Percentiles rank a stretch among this genome's conserved stretches.
Conservation (phyloP, 768 basidiomycete species). For the Plicaturopsis crispa region DNA sequence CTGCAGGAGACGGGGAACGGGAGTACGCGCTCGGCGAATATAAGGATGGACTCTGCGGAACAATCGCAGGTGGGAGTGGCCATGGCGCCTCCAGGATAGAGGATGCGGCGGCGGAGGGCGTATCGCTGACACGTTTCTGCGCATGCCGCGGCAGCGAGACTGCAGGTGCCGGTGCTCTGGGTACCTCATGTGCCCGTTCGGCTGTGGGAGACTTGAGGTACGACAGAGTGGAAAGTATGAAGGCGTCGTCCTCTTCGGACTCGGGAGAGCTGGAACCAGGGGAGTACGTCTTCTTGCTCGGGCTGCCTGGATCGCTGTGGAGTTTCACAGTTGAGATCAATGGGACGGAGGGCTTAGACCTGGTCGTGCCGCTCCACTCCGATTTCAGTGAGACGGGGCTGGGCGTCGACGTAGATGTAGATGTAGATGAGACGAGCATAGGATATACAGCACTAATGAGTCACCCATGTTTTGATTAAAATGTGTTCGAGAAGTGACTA, state of each 20-base stretch:
- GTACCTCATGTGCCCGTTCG: conserved; percentile 34
- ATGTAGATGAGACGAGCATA: conserved; percentile 11
- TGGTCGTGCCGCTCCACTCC: conserved; percentile 43
- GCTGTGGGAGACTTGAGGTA: conserved; percentile 40
- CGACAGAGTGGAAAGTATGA: conserved; percentile 34
- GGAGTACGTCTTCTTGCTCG: conserved; percentile 17
- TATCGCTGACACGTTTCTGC: conserved; percentile 4
- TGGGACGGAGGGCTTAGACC: conserved; percentile 23
- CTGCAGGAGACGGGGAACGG: conserved; percentile 16
- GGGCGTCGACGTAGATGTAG: conserved; percentile 13
- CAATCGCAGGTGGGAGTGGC: conserved; percentile 27
- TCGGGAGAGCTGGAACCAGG: conserved; percentile 5
- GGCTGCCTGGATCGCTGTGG: too few relatives aligned
- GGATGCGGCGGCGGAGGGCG: conserved; percentile 11
- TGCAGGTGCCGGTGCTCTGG: conserved; percentile 16
- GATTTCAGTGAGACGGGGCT: conserved; percentile 32
- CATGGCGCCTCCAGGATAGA: conserved; percentile 31
- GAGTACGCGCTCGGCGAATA: not conserved
- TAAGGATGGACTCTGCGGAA: conserved; percentile 3
- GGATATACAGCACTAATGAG: conserved; percentile 4
- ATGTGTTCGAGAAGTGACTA: not conserved
- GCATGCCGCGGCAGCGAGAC: conserved; percentile 12
- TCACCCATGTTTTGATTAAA: not conserved
- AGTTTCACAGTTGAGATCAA: too few relatives aligned
- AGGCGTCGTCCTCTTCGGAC: conserved; percentile 28